Percentiles rank a stretch among this genome's conserved stretches.
phyloP scores from a whole-genome alignment of 164 flowering plant species.

The Liriodendron chinense region DNA sequence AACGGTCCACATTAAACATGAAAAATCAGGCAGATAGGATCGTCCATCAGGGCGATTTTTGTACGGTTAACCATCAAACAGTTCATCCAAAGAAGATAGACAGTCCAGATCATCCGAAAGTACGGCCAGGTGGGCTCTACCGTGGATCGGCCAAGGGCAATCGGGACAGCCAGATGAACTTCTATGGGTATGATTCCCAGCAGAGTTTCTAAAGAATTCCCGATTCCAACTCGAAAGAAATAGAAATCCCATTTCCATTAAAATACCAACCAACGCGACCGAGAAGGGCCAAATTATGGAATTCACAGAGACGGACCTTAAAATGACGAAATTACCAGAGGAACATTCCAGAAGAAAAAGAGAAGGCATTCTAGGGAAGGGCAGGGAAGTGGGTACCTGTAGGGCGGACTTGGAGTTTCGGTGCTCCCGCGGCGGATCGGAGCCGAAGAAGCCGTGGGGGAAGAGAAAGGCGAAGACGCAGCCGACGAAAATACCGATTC shows the following conservation, averaged over 20 bases:
- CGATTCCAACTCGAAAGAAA: too few species aligned
- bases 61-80: too few species aligned
- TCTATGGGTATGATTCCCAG: background rate
- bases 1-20: too few species aligned
- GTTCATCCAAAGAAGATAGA: background rate
- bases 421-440: slow-evolving; percentile 17
- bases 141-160: background rate
- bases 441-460: slow-evolving; percentile 62
- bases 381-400: slow-evolving; percentile 33
- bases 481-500: slow-evolving; percentile 66
- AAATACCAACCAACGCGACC: too few species aligned
- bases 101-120: background rate
- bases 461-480: slow-evolving; percentile 65
- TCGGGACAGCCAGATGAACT: background rate
- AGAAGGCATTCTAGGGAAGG: background rate
- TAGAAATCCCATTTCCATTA: too few species aligned
- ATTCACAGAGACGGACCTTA: too few species aligned
- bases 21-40: too few species aligned
- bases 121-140: too few species aligned
- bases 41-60: too few species aligned
- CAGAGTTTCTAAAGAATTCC: background rate
- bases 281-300: too few species aligned
- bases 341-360: background rate
- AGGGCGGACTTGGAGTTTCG: slow-evolving; percentile 24
- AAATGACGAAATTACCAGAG: too few species aligned